Base-by-base conservation (phyloP, 192 early-diverging fungal species). In the Borealophlyctis nickersoniae region DNA sequence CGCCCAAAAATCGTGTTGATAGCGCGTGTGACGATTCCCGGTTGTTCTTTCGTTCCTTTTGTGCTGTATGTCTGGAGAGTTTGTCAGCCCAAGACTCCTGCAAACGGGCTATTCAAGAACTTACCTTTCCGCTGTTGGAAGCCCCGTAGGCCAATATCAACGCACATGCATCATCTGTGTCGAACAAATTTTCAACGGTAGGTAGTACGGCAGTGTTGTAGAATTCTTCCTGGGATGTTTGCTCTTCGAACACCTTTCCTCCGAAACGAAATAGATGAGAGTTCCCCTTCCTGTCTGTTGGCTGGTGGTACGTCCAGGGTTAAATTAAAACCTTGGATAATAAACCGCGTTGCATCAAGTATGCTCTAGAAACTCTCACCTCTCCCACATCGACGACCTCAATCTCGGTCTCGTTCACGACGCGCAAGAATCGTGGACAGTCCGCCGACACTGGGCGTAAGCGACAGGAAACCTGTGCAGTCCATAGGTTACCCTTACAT, bases 51-150 rank as follows among this genome's bases (percentile, higher is more conserved):
- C 3, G 55, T 63, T 0, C 67, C 67, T 4, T 29, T 69, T 2
- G 49, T 49, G 3, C 60, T 69, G 45, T 61, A 69, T 19, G 67
- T 69, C 67, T 69, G 36, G 5, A 50, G 2, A 61, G 50, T 22
- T n/a, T 36, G 9, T 13, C 9, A 16, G 31, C 7, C 31, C 3
- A 52, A 30, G 29, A n/a, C 19, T 29, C 27, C 16, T 52, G 49
- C 19, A 50, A 9, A 52, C 1, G n/a, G 33, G 45, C 16, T 16
- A 1, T n/a, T 36, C 32, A 34, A 36, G 26, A 19, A 31, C 30
- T 7, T 23, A 69, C 67, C 60, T 69, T 69, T 5, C 67, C 67
- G 48, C 67, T 69, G 36, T 33, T 57, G 16, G 67, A 69, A 16
- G 67, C 59, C 11, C 67, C 67, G 33, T 69, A 69, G 3, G 67